phyloP scores from a whole-genome alignment of 116 monocot genomes.

The Zostera marina region DNA sequence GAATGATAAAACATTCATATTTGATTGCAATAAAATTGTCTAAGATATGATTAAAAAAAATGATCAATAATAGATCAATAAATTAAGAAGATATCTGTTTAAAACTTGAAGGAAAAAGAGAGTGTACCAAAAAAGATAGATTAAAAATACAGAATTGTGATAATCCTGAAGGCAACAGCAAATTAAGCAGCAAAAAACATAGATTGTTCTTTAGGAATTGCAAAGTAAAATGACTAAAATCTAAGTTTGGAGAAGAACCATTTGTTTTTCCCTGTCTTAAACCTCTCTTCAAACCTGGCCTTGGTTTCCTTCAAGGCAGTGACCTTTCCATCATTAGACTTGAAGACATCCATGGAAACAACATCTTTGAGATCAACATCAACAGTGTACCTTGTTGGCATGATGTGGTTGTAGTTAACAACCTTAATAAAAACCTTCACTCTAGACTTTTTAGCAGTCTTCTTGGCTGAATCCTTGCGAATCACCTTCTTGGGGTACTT shows the following conservation, averaged over 20 bases:
- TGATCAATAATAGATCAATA: too few species aligned
- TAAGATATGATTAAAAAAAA: too few species aligned
- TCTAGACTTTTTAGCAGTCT: constrained; percentile 38
- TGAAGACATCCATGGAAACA: constrained; percentile 20
- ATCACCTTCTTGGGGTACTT: constrained; percentile 60
- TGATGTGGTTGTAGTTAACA: constrained; percentile 40
- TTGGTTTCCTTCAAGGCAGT: constrained; percentile 31
- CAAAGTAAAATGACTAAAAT: too few species aligned
- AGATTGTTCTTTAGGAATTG: too few species aligned
- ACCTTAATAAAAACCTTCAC: constrained; percentile 41
- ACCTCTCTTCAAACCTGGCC: constrained; percentile 29
- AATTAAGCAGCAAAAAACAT: too few species aligned
- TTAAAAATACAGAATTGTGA: too few species aligned
- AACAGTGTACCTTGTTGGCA: constrained; percentile 46
- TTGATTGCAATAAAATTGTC: too few species aligned
- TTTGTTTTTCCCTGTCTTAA: constrained; percentile 48
- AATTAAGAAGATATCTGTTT: too few species aligned
- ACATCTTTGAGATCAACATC: constrained; percentile 43
- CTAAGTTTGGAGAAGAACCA: constrained; percentile 62
- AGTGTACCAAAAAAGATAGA: too few species aligned
- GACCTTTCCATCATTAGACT: constrained; percentile 31
- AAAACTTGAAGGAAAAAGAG: too few species aligned
- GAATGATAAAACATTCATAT: too few species aligned
- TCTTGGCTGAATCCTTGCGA: constrained; percentile 58
- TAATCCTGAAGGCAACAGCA: too few species aligned